Conservation (phyloP, 257 asterid genomes). For the Solanum etuberosum region DNA sequence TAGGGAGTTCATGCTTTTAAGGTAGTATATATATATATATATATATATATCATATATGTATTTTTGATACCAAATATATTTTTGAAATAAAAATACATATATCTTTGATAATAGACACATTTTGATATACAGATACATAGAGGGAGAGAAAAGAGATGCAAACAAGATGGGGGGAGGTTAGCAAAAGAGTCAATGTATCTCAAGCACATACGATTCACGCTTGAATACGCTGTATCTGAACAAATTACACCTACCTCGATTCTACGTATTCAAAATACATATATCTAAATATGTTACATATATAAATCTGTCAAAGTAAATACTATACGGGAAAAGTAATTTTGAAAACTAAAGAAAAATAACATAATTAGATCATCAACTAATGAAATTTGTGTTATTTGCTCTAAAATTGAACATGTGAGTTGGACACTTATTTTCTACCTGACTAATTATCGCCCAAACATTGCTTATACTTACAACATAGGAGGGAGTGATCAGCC, state of each 20-base stretch:
- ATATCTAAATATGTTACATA: no score
- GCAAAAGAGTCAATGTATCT: not conserved
- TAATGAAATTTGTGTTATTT: not conserved
- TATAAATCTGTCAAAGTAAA: not conserved
- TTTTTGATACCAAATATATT: not conserved
- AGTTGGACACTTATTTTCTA: not conserved
- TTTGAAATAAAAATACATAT: no score
- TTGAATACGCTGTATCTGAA: accelerated
- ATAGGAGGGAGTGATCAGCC: no score
- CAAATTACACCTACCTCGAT: no score
- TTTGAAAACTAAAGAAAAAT: not conserved
- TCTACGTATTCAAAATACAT: no score
- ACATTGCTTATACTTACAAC: no score
- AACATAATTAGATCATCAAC: not conserved
- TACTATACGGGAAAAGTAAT: not conserved
- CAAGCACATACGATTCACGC: not conserved
- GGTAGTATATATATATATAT: no score
- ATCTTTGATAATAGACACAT: no score
- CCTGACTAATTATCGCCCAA: no score
- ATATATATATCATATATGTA: no score
- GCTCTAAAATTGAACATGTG: not conserved
- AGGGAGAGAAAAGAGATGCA: no score
- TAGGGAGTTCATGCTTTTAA: no score
- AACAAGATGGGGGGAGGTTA: not conserved
- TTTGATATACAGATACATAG: not conserved